Evolutionary conservation across 1,284 basidiomycete genomes (phyloP).

Genomic region (Tranzscheliella williamsii): DNA sequence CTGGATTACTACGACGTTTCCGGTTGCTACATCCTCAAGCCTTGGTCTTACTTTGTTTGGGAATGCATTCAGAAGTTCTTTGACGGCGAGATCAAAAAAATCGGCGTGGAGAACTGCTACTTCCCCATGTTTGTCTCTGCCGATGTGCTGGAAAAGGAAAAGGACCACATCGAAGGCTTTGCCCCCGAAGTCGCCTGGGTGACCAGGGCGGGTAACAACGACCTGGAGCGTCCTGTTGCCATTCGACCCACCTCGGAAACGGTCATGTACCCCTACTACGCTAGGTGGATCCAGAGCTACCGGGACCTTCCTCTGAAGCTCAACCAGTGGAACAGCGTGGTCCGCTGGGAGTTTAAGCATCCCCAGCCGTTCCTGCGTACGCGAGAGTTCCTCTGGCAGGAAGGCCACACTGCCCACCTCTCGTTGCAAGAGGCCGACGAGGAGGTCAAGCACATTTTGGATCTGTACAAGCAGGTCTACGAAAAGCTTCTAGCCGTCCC

Average conservation of each 20-base stretch:
- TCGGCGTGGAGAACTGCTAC: slow-evolving; percentile 95
- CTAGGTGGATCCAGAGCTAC: slow-evolving; percentile 98
- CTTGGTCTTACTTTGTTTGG: slow-evolving; percentile 97
- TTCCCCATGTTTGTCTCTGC: slow-evolving; percentile 98
- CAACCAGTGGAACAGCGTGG: slow-evolving; percentile 99
- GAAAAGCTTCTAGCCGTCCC: slow-evolving; percentile 96
- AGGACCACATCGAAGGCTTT: slow-evolving; percentile 99
- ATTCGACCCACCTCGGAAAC: slow-evolving; percentile 98
- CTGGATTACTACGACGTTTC: slow-evolving; percentile 98
- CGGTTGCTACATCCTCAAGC: slow-evolving; percentile 97
- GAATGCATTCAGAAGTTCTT: slow-evolving; percentile 77
- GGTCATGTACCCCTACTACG: slow-evolving; percentile 95
- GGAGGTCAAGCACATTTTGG: slow-evolving; percentile 91
- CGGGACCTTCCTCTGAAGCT: slow-evolving; percentile 95
- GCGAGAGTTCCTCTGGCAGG: slow-evolving; percentile 99
- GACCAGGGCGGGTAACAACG: slow-evolving; percentile 87
- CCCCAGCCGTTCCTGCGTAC: slow-evolving; percentile 97
- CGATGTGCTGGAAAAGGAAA: slow-evolving; percentile 92
- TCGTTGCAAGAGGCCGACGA: slow-evolving; percentile 84
- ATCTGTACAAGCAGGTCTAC: slow-evolving; percentile 94
- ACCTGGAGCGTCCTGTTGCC: slow-evolving; percentile 94
- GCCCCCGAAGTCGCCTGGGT: slow-evolving; percentile 99
- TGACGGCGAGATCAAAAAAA: slow-evolving; percentile 75
- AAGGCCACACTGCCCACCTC: slow-evolving; percentile 94
- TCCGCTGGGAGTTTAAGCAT: slow-evolving; percentile 99